Evolutionary conservation across 805 yeast genomes (phyloP).

Genomic region (Metschnikowia dekortorum): DNA sequence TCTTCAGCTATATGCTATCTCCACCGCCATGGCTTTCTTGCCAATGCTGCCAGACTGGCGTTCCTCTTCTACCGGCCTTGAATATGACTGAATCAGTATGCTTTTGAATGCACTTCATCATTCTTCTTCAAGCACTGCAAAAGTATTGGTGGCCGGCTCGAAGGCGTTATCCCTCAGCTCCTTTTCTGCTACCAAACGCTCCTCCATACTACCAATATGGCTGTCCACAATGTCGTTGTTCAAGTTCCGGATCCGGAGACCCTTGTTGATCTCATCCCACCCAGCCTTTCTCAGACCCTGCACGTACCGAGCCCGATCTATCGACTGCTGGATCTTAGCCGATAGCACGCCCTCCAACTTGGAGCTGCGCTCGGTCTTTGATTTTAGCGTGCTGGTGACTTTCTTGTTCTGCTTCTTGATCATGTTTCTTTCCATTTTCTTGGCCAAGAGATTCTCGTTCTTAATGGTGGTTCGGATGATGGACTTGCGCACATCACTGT

Average conservation of each 20-base stretch:
- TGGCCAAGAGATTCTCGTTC: constrained; percentile 57
- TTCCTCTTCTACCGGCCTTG: no score
- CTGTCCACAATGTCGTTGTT: constrained; percentile 2
- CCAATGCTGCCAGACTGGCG: no score
- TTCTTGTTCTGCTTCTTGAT: constrained; percentile 30
- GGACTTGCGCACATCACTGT: constrained; percentile 56
- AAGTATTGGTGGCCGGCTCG: constrained; percentile 20
- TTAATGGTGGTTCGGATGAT: constrained; percentile 63
- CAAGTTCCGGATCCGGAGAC: constrained; percentile 30
- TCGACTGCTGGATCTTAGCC: constrained; percentile 60
- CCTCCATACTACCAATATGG: constrained; percentile 2
- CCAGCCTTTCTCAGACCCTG: constrained; percentile 61
- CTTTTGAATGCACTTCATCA: not conserved
- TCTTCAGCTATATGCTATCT: no score
- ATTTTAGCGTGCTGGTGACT: constrained; percentile 27
- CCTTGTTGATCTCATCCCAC: constrained; percentile 66
- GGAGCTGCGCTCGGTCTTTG: constrained; percentile 45
- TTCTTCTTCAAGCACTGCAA: constrained; percentile 35
- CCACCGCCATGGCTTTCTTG: no score
- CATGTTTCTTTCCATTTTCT: constrained; percentile 45
- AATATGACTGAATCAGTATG: no score
- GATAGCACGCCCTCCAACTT: constrained; percentile 52
- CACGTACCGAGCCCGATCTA: constrained; percentile 58
- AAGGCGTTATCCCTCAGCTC: constrained; percentile 10
- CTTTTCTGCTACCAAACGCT: not conserved